These are phyloP conservation scores for Gymnopilus dilepis DNA, from an alignment of 768 basidiomycete species.

Conservation along the genomic window DNA sequence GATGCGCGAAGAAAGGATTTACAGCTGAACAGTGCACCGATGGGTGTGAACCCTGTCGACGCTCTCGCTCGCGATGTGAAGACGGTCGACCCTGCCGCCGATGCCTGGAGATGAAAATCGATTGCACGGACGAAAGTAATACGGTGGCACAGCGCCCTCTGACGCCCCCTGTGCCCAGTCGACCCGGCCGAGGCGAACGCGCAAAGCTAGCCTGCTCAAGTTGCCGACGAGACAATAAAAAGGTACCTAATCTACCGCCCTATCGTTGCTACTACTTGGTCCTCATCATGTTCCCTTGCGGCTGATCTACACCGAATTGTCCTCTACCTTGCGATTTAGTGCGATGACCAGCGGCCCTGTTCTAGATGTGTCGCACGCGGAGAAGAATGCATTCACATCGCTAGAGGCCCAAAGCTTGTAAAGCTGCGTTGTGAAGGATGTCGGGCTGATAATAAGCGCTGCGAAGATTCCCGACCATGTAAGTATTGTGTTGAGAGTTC, in stretches of 20 bases:
- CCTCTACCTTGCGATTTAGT: slow-evolving; percentile 39
- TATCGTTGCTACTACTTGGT: background rate
- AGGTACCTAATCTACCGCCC: slow-evolving; percentile 40
- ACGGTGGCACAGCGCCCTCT: slow-evolving; percentile 24
- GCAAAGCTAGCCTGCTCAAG: slow-evolving; percentile 64
- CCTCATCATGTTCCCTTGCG: slow-evolving; percentile 12
- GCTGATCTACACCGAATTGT: background rate
- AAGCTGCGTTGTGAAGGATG: slow-evolving; percentile 66
- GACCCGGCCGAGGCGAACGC: slow-evolving; percentile 44
- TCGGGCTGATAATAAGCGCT: slow-evolving; percentile 58
- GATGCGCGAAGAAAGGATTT: slow-evolving; percentile 61
- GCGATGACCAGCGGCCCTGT: slow-evolving; percentile 68
- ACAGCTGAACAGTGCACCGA: slow-evolving; percentile 58
- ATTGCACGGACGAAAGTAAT: slow-evolving; percentile 52
- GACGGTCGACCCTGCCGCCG: slow-evolving; percentile 53
- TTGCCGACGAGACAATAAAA: slow-evolving; percentile 70
- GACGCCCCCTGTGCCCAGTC: slow-evolving; percentile 19
- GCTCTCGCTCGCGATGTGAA: slow-evolving; percentile 61
- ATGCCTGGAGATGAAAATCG: slow-evolving; percentile 55
- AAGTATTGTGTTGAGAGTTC: slow-evolving; percentile 51
- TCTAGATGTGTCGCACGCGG: slow-evolving; percentile 58
- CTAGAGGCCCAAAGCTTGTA: slow-evolving; percentile 60
- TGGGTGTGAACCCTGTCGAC: slow-evolving; percentile 65
- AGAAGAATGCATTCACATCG: slow-evolving; percentile 61
- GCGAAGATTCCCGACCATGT: slow-evolving; percentile 66